These are phyloP conservation scores for Erysimum cheiranthoides DNA, from an alignment of 345 rosid genomes.

Conservation along the genomic window DNA sequence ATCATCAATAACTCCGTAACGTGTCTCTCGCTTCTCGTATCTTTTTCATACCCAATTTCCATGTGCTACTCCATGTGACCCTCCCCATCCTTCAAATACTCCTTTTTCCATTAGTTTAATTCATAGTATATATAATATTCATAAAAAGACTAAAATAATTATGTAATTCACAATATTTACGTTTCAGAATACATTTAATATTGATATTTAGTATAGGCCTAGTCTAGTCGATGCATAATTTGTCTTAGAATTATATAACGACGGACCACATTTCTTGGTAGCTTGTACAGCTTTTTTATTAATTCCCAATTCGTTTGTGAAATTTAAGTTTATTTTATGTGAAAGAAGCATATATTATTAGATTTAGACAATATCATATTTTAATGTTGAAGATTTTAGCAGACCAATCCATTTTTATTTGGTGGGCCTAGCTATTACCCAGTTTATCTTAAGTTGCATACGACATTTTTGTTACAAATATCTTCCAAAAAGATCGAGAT, in stretches of 20 bases:
- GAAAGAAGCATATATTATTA: background rate
- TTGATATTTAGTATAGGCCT: conserved; percentile 10
- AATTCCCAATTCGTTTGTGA: background rate
- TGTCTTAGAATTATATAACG: conserved; percentile 10
- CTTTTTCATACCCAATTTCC: conserved; percentile 44
- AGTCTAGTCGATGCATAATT: conserved; percentile 21
- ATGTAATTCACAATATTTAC: background rate
- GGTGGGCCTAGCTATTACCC: conserved; percentile 24
- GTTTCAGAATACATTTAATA: conserved; percentile 16
- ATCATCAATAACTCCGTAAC: conserved; percentile 45
- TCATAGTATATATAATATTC: background rate
- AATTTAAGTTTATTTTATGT: background rate
- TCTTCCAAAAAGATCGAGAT: conserved; percentile 13
- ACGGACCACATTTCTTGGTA: conserved; percentile 33
- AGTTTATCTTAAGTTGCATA: conserved; percentile 7
- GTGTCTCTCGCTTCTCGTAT: conserved; percentile 51
- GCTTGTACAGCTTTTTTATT: background rate
- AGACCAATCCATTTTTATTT: conserved; percentile 17
- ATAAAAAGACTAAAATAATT: background rate
- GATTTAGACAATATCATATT: background rate
- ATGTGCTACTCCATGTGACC: conserved; percentile 53
- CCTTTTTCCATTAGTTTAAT: background rate
- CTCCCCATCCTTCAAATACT: conserved; percentile 29
- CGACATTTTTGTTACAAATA: conserved; percentile 16
- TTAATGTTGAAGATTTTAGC: conserved; percentile 12